phyloP scores from a whole-genome alignment of 495 filamentous ascomycete species.

The Umbilicaria muhlenbergii region DNA sequence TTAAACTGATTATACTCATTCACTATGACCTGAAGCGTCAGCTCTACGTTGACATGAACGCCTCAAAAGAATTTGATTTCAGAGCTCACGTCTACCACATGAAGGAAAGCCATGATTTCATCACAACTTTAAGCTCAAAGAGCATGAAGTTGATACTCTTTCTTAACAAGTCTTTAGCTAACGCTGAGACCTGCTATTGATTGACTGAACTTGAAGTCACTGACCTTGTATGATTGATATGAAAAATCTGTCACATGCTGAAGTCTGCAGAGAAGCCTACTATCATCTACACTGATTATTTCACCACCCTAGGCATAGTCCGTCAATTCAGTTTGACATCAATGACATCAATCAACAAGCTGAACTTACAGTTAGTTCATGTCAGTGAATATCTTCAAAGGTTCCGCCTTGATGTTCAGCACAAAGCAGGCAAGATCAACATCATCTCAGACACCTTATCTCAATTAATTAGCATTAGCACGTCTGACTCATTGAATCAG shows the following conservation, averaged over 20 bases:
- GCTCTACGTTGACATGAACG: no score
- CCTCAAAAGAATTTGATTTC: neutral
- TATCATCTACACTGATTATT: no score
- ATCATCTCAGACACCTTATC: neutral
- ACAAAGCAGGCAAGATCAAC: neutral
- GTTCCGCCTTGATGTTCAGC: neutral
- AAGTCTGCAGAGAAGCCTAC: no score
- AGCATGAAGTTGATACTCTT: neutral
- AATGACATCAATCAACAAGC: no score
- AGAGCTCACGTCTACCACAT: neutral
- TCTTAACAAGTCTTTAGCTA: neutral
- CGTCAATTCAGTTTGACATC: no score
- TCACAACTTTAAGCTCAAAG: neutral
- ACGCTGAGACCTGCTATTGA: neutral
- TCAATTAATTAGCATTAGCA: no score
- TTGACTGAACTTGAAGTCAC: neutral
- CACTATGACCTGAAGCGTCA: no score
- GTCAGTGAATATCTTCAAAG: neutral
- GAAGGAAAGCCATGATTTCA: neutral
- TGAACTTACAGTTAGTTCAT: no score
- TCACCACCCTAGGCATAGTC: no score
- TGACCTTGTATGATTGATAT: neutral
- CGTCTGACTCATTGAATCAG: no score
- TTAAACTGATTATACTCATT: neutral
- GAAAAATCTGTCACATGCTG: no score